phyloP scores from a whole-genome alignment of 2,329 filamentous ascomycete genomes.

The Aspergillus fumigatus region DNA sequence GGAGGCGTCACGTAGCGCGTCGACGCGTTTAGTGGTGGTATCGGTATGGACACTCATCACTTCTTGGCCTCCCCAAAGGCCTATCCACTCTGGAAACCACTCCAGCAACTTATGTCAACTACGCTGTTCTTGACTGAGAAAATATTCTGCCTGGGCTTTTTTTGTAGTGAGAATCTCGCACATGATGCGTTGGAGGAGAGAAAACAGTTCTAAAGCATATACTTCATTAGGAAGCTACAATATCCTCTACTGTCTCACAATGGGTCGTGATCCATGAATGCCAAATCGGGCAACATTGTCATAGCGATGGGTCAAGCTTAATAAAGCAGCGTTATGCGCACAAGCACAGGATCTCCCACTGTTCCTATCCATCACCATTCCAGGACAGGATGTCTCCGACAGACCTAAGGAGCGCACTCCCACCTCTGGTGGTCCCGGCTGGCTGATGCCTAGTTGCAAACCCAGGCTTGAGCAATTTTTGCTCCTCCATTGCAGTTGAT shows the following conservation, averaged over 20 bases:
- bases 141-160: not conserved
- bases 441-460: not conserved
- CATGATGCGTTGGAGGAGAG: not conserved
- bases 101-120: not conserved
- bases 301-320: not conserved
- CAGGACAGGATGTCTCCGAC: not conserved
- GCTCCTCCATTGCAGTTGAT: not conserved
- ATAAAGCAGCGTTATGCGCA: not conserved
- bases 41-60: not conserved
- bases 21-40: conserved; percentile 37
- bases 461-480: not conserved
- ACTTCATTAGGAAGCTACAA: not conserved
- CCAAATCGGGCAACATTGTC: not conserved
- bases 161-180: not conserved
- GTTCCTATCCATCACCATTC: not conserved
- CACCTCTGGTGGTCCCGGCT: not conserved
- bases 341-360: not conserved
- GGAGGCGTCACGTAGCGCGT: conserved; percentile 25
- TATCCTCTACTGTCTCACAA: too few species aligned
- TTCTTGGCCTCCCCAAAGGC: conserved; percentile 7
- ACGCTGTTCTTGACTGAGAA: not conserved
- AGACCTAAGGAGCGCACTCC: not conserved
- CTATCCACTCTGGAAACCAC: not conserved
- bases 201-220: not conserved
- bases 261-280: not conserved